Conservation (phyloP, 805 yeast species). For the Suhomyces sp. region DNA sequence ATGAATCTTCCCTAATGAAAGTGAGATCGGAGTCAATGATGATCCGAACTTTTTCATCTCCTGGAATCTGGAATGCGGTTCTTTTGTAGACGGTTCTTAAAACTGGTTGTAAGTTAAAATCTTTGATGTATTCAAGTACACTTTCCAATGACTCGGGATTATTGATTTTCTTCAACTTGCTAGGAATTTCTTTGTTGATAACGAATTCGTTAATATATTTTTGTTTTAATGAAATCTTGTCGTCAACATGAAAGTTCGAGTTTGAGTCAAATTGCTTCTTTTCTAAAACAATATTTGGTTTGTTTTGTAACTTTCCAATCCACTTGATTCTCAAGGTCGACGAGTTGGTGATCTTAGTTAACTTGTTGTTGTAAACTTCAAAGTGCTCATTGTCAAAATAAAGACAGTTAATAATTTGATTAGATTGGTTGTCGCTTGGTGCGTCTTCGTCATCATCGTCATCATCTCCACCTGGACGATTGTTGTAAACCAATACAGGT, state of each 20-base stretch:
- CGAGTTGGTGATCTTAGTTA: slow-evolving; percentile 63
- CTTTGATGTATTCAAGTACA: slow-evolving; percentile 60
- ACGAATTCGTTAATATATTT: slow-evolving; percentile 77
- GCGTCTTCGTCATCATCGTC: slow-evolving; percentile 50
- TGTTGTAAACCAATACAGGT: slow-evolving; percentile 78
- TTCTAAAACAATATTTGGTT: slow-evolving; percentile 78
- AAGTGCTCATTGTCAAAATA: slow-evolving; percentile 84
- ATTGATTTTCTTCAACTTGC: slow-evolving; percentile 14
- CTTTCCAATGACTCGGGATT: slow-evolving; percentile 37
- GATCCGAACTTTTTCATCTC: slow-evolving; percentile 89
- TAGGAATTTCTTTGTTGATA: slow-evolving; percentile 16
- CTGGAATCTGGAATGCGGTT: slow-evolving; percentile 97
- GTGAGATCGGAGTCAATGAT: slow-evolving; percentile 85
- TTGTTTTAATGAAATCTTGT: slow-evolving; percentile 70
- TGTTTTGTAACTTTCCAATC: slow-evolving; percentile 78
- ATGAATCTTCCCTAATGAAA: slow-evolving; percentile 86
- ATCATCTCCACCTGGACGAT: slow-evolving; percentile 43
- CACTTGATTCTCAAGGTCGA: slow-evolving; percentile 85
- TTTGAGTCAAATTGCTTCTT: slow-evolving; percentile 64
- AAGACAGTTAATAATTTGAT: slow-evolving; percentile 77
- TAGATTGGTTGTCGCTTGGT: slow-evolving; percentile 24
- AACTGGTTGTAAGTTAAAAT: slow-evolving; percentile 74
- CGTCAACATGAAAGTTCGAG: slow-evolving; percentile 55
- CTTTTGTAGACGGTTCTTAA: slow-evolving; percentile 84
- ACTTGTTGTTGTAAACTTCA: slow-evolving; percentile 81